Base-by-base conservation (phyloP, 225 moss, liverwort and hornwort species). In the Pleurozium schreberi region DNA sequence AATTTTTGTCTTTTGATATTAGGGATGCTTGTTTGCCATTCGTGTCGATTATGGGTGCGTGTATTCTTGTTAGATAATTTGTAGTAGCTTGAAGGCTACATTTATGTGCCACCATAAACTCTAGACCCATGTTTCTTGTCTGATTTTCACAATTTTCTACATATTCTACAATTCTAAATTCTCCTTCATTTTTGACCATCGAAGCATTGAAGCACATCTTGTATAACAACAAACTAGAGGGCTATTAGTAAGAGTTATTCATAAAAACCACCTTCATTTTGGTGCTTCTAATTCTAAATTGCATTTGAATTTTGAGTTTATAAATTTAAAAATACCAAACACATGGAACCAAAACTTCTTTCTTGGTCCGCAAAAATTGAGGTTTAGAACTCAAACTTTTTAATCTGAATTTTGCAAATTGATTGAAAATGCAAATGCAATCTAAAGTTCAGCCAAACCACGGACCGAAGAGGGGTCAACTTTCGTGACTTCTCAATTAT, bases 131-230 rank as follows among this genome's bases (percentile, higher is more conserved):
- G 34, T 3, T n/a, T 8, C 6, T 34, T 52, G 6, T 47, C 0
- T 2, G 2, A 1, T 18, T 33, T 50, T 10, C 5, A 33, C 5
- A 8, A 21, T 52, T 34, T 76, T 0, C 0, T 0, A 76, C 21
- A 76, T 52, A 34, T 33, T 34, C 14, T 5, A 25, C 4, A 77
- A 25, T 77, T 77, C 38, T 53, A 6, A 23, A 23, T 14, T 38
- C 15, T 77, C 38, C 34, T 38, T 53, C 1, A 14, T 2, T 13
- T 36, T 1, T 3, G 1, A 1, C 0, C 0, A 0, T 22, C 14
- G 14, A 23, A 0, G 1, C 6, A 9, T 38, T 15, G 0, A 55
- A 55, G 4, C 6, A 36, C 36, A 8, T 36, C 14, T 77, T 25
- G 8, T 34, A 22, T 23, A 77, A 25, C 15, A 77, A 53, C 15